Evolutionary conservation across 106 monocot genomes (phyloP).

Genomic region (Phalaenopsis aphrodite): DNA sequence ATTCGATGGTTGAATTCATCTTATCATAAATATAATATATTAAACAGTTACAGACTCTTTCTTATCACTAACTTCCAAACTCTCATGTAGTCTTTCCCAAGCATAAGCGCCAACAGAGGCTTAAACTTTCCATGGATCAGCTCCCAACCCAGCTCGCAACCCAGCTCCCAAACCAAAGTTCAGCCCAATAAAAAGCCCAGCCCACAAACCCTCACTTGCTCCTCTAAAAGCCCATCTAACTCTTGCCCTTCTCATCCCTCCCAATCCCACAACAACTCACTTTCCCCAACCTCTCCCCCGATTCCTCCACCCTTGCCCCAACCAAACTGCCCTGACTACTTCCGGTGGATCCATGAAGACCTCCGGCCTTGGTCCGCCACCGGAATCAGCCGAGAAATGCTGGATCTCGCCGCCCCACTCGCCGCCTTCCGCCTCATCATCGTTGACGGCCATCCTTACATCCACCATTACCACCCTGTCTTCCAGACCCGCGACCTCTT

Average conservation of each 20-base stretch:
- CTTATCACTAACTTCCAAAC: neutral
- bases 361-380: slow-evolving; percentile 27
- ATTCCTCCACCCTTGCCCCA: neutral
- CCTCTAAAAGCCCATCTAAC: neutral
- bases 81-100: neutral
- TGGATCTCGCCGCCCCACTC: slow-evolving; percentile 11
- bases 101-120: neutral
- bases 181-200: neutral
- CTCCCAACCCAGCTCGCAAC: neutral
- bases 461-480: slow-evolving; percentile 16
- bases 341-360: slow-evolving; percentile 42
- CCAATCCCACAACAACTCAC: neutral
- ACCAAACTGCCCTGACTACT: slow-evolving; percentile 30
- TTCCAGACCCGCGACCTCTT: slow-evolving; percentile 43
- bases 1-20: too few species aligned
- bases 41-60: neutral
- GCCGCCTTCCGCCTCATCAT: slow-evolving; percentile 33
- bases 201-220: neutral
- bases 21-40: too few species aligned
- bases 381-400: slow-evolving; percentile 27
- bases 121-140: neutral
- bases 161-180: neutral
- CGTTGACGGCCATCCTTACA: slow-evolving; percentile 19
- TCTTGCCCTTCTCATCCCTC: neutral
- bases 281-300: neutral